A percentile compares a stretch with the other conserved stretches of the same genome.
Conservation (phyloP, 371 early-diverging fungal species). For the Mucor saturninus region DNA sequence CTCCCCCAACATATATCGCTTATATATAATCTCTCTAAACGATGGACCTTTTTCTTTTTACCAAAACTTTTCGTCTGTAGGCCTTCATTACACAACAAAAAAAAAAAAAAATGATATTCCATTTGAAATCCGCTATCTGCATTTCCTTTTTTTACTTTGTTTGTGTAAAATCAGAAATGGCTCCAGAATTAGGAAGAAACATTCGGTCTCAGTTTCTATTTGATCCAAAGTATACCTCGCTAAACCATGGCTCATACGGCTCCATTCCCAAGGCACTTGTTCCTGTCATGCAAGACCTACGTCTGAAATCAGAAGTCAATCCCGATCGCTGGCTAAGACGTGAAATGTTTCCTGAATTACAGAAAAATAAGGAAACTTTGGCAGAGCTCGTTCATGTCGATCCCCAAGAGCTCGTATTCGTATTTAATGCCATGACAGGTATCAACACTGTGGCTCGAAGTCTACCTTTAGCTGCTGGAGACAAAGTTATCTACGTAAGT, state of each 20-base stretch:
- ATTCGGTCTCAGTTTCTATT: constrained; percentile 47
- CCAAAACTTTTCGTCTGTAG: too few species aligned
- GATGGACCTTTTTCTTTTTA: too few species aligned
- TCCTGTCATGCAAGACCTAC: constrained; percentile 21
- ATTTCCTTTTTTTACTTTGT: not conserved
- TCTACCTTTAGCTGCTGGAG: constrained; percentile 45
- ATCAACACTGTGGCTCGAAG: constrained; percentile 50
- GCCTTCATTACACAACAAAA: too few species aligned
- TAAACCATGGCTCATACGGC: constrained; percentile 55
- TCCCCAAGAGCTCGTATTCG: constrained; percentile 43
- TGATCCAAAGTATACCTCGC: constrained; percentile 42
- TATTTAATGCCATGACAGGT: constrained; percentile 47
- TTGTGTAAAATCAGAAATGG: constrained; percentile 2
- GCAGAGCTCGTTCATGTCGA: constrained; percentile 40
- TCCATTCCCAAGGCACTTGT: constrained; percentile 20
- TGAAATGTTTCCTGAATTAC: constrained; percentile 13
- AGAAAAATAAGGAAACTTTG: constrained; percentile 9
- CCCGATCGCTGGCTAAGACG: constrained; percentile 30
- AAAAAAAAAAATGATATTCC: not conserved
- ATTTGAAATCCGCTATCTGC: not conserved
- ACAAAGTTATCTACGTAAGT: constrained; percentile 40
- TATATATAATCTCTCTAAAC: too few species aligned
- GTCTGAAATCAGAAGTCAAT: constrained; percentile 11
- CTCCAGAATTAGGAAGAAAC: constrained; percentile 40
- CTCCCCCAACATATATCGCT: too few species aligned